phyloP scores from a whole-genome alignment of 495 filamentous ascomycete genomes.

The Hypoxylon intermedium region DNA sequence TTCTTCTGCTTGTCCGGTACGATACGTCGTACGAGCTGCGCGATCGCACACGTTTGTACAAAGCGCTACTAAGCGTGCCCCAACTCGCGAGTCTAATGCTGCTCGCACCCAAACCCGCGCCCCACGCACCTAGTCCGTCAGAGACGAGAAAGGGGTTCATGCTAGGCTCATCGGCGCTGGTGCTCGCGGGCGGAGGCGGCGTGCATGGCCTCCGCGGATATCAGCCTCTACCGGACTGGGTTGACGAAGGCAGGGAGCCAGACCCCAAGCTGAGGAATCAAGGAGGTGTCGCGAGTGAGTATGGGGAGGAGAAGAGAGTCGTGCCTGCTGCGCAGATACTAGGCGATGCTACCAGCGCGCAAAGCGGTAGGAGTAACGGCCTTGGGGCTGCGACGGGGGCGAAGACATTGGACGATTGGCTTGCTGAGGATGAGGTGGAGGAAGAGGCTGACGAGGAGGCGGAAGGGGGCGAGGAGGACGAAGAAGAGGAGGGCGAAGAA shows the following conservation, averaged over 20 bases:
- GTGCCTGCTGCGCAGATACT: slow-evolving; percentile 70
- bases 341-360: slow-evolving; percentile 58
- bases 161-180: slow-evolving; percentile 83
- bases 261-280: slow-evolving; percentile 73
- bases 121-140: slow-evolving; percentile 83
- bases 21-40: slow-evolving; percentile 94
- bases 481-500: slow-evolving; percentile 49
- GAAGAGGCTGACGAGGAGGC: slow-evolving; percentile 34
- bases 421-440: slow-evolving; percentile 70
- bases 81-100: slow-evolving; percentile 90
- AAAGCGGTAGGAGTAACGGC: slow-evolving; percentile 55
- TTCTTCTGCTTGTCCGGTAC: slow-evolving; percentile 84
- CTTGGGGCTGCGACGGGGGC: slow-evolving; percentile 61
- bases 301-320: slow-evolving; percentile 49
- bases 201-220: slow-evolving; percentile 77
- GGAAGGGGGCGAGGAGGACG: slow-evolving; percentile 41
- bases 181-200: slow-evolving; percentile 77
- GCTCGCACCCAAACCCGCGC: slow-evolving; percentile 91
- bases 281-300: slow-evolving; percentile 43
- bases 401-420: slow-evolving; percentile 90
- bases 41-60: slow-evolving; percentile 87
- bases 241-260: slow-evolving; percentile 79
- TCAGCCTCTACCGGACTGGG: slow-evolving; percentile 81
- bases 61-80: slow-evolving; percentile 77
- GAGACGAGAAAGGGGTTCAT: slow-evolving; percentile 76